Evolutionary conservation across 495 filamentous ascomycete genomes (phyloP).

Genomic region (Cenococcum geophilum): DNA sequence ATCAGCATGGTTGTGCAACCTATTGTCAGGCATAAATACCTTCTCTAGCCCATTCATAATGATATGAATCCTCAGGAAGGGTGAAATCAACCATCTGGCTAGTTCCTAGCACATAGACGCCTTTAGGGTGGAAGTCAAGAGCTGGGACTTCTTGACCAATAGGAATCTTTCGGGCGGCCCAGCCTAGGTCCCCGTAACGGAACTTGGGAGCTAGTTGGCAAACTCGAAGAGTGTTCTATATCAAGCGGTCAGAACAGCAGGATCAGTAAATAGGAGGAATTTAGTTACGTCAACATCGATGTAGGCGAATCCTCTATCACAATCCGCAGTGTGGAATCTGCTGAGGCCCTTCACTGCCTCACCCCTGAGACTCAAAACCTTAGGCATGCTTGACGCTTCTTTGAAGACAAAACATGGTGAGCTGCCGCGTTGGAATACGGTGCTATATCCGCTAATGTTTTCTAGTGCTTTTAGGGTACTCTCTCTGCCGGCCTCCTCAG

Average conservation of each 20-base stretch:
- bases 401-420: conserved; percentile 75
- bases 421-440: conserved; percentile 72
- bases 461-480: conserved; percentile 54
- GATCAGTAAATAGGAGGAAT: background rate
- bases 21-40: conserved; percentile 34
- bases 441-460: conserved; percentile 66
- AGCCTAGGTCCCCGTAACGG: conserved; percentile 61
- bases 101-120: conserved; percentile 71
- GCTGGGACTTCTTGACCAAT: conserved; percentile 65
- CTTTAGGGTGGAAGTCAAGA: conserved; percentile 68
- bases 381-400: conserved; percentile 65
- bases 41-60: conserved; percentile 73
- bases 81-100: conserved; percentile 62
- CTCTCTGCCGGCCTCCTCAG: conserved; percentile 40
- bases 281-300: conserved; percentile 52
- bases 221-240: conserved; percentile 56
- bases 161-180: conserved; percentile 61
- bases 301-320: conserved; percentile 75
- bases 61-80: conserved; percentile 74
- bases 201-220: conserved; percentile 59
- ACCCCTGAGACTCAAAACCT: conserved; percentile 63
- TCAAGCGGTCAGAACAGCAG: conserved; percentile 19
- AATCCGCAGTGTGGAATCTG: conserved; percentile 64
- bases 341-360: conserved; percentile 59
- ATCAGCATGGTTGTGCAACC: background rate